phyloP scores from a whole-genome alignment of 768 basidiomycete species.

The Mrakia hoshinonis region DNA sequence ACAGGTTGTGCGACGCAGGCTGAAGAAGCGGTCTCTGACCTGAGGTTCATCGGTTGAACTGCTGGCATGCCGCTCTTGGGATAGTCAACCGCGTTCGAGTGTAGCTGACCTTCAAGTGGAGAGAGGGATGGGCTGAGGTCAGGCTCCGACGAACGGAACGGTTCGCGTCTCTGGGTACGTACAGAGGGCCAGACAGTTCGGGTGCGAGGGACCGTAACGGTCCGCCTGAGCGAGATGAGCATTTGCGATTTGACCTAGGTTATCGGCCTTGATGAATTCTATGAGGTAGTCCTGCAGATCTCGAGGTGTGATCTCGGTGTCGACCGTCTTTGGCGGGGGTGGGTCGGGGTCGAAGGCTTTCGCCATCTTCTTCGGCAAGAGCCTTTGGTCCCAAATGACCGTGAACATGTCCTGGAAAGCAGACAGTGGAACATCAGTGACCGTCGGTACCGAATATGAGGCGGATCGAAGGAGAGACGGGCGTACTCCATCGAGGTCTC shows the following conservation, averaged over 20 bases:
- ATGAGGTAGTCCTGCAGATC: constrained; percentile 39
- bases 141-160: too few relatives aligned
- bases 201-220: constrained; percentile 30
- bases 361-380: constrained; percentile 32
- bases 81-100: constrained; percentile 35
- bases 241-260: constrained; percentile 40
- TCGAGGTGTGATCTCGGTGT: constrained; percentile 32
- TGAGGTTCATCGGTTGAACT: constrained; percentile 28
- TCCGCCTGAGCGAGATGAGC: constrained; percentile 37
- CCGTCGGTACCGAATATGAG: background rate
- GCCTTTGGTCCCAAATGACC: constrained; percentile 39
- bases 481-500: constrained; percentile 39
- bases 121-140: constrained; percentile 30
- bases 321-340: constrained; percentile 32
- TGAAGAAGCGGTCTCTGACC: background rate
- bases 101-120: background rate
- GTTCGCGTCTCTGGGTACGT: too few relatives aligned
- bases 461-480: background rate
- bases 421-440: background rate
- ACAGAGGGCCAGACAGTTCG: constrained; percentile 33
- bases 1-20: too few relatives aligned
- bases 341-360: constrained; percentile 38
- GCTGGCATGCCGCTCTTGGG: constrained; percentile 39
- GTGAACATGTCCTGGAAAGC: constrained; percentile 34
- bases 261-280: constrained; percentile 40